Base-by-base conservation (phyloP, 2,329 filamentous ascomycete species). In the Exserohilum turcica region DNA sequence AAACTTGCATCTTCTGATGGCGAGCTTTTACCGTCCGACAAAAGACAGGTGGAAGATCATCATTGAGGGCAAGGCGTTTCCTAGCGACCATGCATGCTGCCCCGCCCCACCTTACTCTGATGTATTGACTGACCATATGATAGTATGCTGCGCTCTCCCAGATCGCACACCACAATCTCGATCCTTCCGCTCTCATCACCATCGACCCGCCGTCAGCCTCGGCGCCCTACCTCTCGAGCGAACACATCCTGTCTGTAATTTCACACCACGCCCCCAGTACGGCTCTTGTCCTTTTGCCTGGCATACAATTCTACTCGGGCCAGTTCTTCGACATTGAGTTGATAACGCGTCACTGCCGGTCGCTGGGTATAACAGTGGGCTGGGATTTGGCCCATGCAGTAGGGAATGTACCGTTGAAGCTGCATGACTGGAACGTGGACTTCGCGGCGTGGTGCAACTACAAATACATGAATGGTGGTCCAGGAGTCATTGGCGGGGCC, bases 361-460 rank as follows among this genome's bases (percentile, higher is more conserved):
- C 79, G 0, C 84, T 84, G 59, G 89, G 86, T 44, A 85, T 96
- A 37, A 74, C 86, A 1, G 86, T 94, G 4, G 91, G 91, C 21
- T 96, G 91, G 91, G 92, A 96, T 70, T 85, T 94, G 21, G 92
- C 92, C 0, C 91, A 96, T 72, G 90, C 91, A 0, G 89, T 84
- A 18, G 92, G 92, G 28, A 96, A 96, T 68, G 89, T 95, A 2
- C 86, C 89, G 35, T 76, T 96, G 15, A 76, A 80, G 52, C 80
- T 96, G 16, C 91, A 96, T 74, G 90, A 93, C 64, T 96, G 92
- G 92, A 83, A 89, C 61, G 91, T 95, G 29, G 92, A 96, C 73
- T 96, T 96, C 66, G 92, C 92, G 13, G 90, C 84, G 48, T 96
- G 92, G 92, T 96, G 92, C 75, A 92, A 88, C 15, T 96, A 96